A percentile compares a stretch with the other conserved stretches of the same genome.
These are phyloP conservation scores for Alternaria burnsii DNA, from an alignment of 2,329 filamentous ascomycete species.

Conservation along the genomic window DNA sequence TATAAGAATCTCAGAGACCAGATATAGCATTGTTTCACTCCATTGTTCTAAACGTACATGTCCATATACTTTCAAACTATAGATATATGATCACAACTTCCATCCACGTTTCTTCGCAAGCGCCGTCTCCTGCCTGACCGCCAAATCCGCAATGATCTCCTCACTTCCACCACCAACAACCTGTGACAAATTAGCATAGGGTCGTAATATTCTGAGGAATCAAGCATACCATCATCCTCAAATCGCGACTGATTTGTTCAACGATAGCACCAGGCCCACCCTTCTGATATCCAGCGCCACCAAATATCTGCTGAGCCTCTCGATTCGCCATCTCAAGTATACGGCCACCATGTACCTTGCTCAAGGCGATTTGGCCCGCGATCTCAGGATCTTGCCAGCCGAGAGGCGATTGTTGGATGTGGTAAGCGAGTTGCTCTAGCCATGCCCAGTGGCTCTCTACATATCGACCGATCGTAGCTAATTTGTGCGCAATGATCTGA, in stretches of 20 bases:
- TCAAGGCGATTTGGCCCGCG: slow-evolving; percentile 52
- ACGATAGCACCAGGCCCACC: slow-evolving; percentile 59
- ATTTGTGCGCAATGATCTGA: slow-evolving; percentile 67
- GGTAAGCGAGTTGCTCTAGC: slow-evolving; percentile 68
- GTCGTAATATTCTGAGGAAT: slow-evolving; percentile 39
- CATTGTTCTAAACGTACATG: neutral
- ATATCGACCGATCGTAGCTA: slow-evolving; percentile 66
- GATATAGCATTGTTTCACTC: neutral
- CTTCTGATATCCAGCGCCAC: slow-evolving; percentile 62
- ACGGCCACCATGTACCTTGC: slow-evolving; percentile 61
- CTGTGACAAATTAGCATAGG: slow-evolving; percentile 5
- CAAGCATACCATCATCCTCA: slow-evolving; percentile 60
- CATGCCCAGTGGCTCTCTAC: slow-evolving; percentile 70
- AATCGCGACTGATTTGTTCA: slow-evolving; percentile 64
- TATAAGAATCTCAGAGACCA: neutral
- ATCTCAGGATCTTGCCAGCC: slow-evolving; percentile 51
- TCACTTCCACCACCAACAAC: slow-evolving; percentile 63
- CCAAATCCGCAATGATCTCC: slow-evolving; percentile 63
- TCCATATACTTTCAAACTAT: neutral
- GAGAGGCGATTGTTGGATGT: slow-evolving; percentile 57
- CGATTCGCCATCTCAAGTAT: slow-evolving; percentile 61
- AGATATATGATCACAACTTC: slow-evolving; percentile 49
- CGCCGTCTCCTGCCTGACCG: slow-evolving; percentile 59
- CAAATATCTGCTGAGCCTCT: slow-evolving; percentile 65
- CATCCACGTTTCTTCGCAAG: slow-evolving; percentile 54